Conservation (phyloP, 495 filamentous ascomycete species). For the Xylaria scruposa region DNA sequence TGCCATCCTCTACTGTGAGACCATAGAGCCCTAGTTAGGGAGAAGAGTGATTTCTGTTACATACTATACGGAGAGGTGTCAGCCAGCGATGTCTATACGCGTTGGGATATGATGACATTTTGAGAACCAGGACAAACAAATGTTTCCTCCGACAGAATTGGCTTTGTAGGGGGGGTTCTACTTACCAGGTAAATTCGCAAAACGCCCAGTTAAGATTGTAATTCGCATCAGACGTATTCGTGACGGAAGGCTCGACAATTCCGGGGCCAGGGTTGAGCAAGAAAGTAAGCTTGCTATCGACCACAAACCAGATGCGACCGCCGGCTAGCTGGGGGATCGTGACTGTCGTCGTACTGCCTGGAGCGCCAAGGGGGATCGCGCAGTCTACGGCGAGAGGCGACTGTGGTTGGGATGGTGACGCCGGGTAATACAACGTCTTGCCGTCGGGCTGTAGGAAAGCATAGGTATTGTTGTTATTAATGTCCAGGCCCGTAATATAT, state of each 20-base stretch:
- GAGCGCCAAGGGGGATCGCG: constrained; percentile 67
- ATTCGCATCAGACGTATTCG: constrained; percentile 70
- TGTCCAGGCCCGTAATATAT: constrained; percentile 72
- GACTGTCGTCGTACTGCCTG: constrained; percentile 63
- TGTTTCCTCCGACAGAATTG: background rate
- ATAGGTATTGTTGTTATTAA: constrained; percentile 64
- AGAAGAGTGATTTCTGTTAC: background rate
- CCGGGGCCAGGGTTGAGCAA: constrained; percentile 72
- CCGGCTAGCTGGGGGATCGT: constrained; percentile 73
- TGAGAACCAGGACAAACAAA: no score
- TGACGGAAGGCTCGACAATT: constrained; percentile 73
- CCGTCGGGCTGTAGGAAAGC: constrained; percentile 68
- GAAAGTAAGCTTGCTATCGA: constrained; percentile 68
- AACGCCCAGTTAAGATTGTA: constrained; percentile 71
- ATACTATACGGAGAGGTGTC: constrained; percentile 4
- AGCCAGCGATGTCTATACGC: background rate
- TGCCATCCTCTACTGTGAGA: background rate
- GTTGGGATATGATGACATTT: background rate
- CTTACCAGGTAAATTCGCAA: constrained; percentile 69
- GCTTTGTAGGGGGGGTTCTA: background rate
- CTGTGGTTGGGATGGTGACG: constrained; percentile 35
- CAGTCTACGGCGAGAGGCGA: constrained; percentile 58
- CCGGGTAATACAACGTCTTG: constrained; percentile 45
- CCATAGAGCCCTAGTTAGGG: background rate
- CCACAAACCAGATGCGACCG: constrained; percentile 73